These are phyloP conservation scores for Leersia perrieri DNA, from an alignment of 176 grass and related monocot species.

Conservation along the genomic window DNA sequence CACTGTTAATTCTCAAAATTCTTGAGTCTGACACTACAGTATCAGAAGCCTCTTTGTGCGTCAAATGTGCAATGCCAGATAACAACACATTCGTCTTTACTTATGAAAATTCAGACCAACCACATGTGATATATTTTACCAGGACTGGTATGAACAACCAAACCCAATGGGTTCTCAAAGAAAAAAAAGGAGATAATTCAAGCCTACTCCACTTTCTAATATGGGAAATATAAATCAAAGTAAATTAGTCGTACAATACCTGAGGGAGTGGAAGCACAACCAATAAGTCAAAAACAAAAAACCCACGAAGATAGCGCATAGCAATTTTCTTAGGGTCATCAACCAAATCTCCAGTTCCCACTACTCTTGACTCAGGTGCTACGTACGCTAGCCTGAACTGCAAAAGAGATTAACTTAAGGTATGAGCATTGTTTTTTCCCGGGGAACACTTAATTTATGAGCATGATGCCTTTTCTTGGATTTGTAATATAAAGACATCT, in stretches of 20 bases:
- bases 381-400: constrained; percentile 90
- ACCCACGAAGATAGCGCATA: constrained; percentile 63
- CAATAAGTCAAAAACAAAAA: constrained; percentile 65
- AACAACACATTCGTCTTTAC: neutral
- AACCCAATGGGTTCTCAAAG: neutral
- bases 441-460: neutral
- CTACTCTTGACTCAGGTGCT: constrained; percentile 77
- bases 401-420: constrained; percentile 1
- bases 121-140: neutral
- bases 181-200: neutral
- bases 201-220: neutral
- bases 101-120: neutral
- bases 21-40: neutral
- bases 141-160: neutral
- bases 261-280: constrained; percentile 79
- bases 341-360: constrained; percentile 80
- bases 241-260: constrained; percentile 42
- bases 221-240: neutral
- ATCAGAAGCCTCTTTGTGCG: neutral
- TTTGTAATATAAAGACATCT: neutral
- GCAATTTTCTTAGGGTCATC: constrained; percentile 72
- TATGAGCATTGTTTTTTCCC: neutral
- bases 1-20: neutral
- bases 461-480: neutral
- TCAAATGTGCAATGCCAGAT: neutral